Conservation (phyloP, 1,284 basidiomycete species). For the Sporisorium graminicola region DNA sequence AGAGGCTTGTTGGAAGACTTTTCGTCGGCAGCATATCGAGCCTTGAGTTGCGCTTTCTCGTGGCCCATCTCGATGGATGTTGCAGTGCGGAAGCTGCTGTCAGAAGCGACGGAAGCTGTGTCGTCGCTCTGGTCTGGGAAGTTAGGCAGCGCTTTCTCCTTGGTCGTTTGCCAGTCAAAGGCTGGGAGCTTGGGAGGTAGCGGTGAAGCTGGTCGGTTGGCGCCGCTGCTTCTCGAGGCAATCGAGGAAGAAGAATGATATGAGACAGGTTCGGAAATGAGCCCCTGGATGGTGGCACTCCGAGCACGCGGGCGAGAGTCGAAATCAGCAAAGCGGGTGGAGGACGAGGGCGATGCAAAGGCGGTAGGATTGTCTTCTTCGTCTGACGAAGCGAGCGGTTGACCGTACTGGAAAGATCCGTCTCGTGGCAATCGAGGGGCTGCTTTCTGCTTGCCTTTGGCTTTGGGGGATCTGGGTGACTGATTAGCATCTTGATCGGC, state of each 20-base stretch:
- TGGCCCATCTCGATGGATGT: constrained; percentile 9
- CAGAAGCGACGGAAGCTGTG: constrained; percentile 18
- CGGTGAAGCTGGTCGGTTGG: constrained; percentile 8
- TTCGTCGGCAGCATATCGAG: neutral
- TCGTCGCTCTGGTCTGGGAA: constrained; percentile 13
- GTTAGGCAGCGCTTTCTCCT: constrained; percentile 1
- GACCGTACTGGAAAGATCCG: constrained; percentile 30
- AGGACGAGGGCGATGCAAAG: neutral
- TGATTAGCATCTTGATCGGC: neutral
- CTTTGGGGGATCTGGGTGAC: constrained; percentile 12
- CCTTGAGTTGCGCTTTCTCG: constrained; percentile 15
- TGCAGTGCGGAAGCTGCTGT: constrained; percentile 34
- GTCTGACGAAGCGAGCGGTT: constrained; percentile 25
- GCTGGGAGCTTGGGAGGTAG: constrained; percentile 21
- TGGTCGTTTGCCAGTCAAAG: constrained; percentile 21
- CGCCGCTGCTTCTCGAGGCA: constrained; percentile 11
- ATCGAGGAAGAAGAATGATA: constrained; percentile 14
- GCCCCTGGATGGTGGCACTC: constrained; percentile 11
- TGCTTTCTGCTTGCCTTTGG: constrained; percentile 29
- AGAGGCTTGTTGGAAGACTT: neutral
- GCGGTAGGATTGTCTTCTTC: constrained; percentile 15
- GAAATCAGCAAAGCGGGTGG: too few species aligned
- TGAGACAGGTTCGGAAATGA: neutral
- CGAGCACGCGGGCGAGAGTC: constrained; percentile 15
- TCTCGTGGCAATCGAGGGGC: constrained; percentile 25